phyloP scores from a whole-genome alignment of 2,329 filamentous ascomycete genomes.

The Xylariaceae sp. region DNA sequence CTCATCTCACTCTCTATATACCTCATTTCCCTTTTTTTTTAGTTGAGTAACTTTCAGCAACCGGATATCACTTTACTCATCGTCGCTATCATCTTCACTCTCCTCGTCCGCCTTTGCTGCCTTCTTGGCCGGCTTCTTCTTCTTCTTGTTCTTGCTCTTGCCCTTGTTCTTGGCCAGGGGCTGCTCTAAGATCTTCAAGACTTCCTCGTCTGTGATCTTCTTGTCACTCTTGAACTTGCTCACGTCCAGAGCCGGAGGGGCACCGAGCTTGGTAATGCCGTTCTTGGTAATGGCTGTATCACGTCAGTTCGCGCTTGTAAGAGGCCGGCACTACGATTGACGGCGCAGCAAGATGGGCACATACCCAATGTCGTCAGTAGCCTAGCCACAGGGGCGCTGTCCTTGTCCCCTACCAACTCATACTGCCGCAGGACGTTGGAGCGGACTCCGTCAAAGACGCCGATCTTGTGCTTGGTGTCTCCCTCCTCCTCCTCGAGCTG shows the following conservation, averaged over 20 bases:
- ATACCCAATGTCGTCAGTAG: slow-evolving; percentile 87
- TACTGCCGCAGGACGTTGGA: slow-evolving; percentile 90
- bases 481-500: slow-evolving; percentile 95
- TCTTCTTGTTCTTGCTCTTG: slow-evolving; percentile 88
- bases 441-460: slow-evolving; percentile 92
- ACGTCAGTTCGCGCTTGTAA: slow-evolving; percentile 13
- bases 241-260: slow-evolving; percentile 67
- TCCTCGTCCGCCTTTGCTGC: slow-evolving; percentile 33
- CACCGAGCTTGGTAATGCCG: slow-evolving; percentile 78
- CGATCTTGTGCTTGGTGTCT: slow-evolving; percentile 64
- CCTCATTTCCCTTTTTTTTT: no score
- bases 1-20: no score
- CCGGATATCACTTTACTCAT: slow-evolving; percentile 18
- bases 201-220: slow-evolving; percentile 94
- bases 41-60: no score
- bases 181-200: slow-evolving; percentile 88
- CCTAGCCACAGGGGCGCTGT: slow-evolving; percentile 74
- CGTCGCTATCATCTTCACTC: slow-evolving; percentile 15
- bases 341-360: slow-evolving; percentile 1
- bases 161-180: slow-evolving; percentile 81
- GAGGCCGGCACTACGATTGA: slow-evolving; percentile 3
- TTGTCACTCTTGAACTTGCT: slow-evolving; percentile 88
- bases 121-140: slow-evolving; percentile 59
- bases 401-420: slow-evolving; percentile 91
- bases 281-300: slow-evolving; percentile 88